These are phyloP conservation scores for Oryza nivara DNA, from an alignment of 176 grass and related monocot species.

Conservation along the genomic window DNA sequence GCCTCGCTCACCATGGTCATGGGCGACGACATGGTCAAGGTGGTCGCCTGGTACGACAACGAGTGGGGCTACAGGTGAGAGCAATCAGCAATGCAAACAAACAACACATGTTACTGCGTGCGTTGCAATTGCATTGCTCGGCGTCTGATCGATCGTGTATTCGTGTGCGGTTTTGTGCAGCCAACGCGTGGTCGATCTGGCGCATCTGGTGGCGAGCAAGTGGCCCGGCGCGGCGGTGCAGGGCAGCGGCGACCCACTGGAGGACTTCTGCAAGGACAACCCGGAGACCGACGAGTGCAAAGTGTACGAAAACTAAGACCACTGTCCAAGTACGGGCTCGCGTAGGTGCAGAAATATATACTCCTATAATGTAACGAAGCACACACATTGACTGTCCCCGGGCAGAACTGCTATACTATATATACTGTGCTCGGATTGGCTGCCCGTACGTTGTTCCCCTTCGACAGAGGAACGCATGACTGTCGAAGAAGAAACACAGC, in stretches of 20 bases:
- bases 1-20: slow-evolving; percentile 95
- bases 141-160: neutral
- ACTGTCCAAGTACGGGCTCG: neutral
- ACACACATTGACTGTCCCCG: neutral
- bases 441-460: neutral
- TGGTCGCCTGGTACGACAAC: slow-evolving; percentile 99
- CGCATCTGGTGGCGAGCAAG: slow-evolving; percentile 86
- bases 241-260: slow-evolving; percentile 85
- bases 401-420: neutral
- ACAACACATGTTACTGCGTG: neutral
- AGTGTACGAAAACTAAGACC: slow-evolving; percentile 66
- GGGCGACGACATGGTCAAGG: slow-evolving; percentile 99
- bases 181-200: slow-evolving; percentile 93
- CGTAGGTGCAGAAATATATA: neutral
- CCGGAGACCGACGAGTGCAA: slow-evolving; percentile 92
- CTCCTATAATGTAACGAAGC: slow-evolving; percentile 11
- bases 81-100: neutral
- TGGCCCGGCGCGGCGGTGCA: slow-evolving; percentile 57
- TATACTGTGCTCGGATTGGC: neutral
- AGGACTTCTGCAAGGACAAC: slow-evolving; percentile 92
- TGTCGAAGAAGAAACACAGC: neutral
- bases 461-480: neutral
- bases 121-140: neutral
- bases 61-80: slow-evolving; percentile 98
- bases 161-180: slow-evolving; percentile 37